These are phyloP conservation scores for Hyphopichia burtonii DNA, from an alignment of 1,139 yeast species.

Conservation along the genomic window DNA sequence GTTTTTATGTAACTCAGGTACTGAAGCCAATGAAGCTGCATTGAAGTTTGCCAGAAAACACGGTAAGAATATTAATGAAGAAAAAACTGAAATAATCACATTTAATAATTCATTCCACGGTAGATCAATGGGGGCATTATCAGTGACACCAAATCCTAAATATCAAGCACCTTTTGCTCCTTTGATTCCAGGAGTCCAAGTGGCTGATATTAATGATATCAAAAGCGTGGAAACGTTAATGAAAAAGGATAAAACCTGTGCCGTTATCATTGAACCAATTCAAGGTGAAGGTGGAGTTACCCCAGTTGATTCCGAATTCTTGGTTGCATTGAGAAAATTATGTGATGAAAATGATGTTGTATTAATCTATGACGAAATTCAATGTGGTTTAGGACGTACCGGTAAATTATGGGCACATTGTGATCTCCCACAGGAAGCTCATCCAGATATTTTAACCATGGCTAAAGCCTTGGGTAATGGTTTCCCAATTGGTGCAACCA, in stretches of 20 bases:
- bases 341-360: constrained; percentile 72
- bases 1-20: constrained; percentile 90
- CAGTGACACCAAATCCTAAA: constrained; percentile 89
- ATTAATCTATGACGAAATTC: constrained; percentile 91
- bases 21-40: constrained; percentile 97
- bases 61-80: constrained; percentile 55
- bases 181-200: constrained; percentile 77
- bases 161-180: constrained; percentile 91
- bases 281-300: constrained; percentile 98
- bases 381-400: constrained; percentile 92
- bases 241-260: constrained; percentile 72
- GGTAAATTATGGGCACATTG: constrained; percentile 95
- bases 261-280: constrained; percentile 91
- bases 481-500: constrained; percentile 94
- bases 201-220: constrained; percentile 61
- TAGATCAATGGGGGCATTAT: constrained; percentile 87
- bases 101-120: constrained; percentile 93
- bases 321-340: constrained; percentile 61
- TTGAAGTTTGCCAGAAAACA: constrained; percentile 89
- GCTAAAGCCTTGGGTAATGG: constrained; percentile 98
- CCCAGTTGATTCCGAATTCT: constrained; percentile 61
- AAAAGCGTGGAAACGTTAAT: constrained; percentile 58
- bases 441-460: constrained; percentile 90
- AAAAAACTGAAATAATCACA: constrained; percentile 76
- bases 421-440: constrained; percentile 68